Conservation (phyloP, 1,139 yeast genomes). For the Lodderomyces margitis region DNA sequence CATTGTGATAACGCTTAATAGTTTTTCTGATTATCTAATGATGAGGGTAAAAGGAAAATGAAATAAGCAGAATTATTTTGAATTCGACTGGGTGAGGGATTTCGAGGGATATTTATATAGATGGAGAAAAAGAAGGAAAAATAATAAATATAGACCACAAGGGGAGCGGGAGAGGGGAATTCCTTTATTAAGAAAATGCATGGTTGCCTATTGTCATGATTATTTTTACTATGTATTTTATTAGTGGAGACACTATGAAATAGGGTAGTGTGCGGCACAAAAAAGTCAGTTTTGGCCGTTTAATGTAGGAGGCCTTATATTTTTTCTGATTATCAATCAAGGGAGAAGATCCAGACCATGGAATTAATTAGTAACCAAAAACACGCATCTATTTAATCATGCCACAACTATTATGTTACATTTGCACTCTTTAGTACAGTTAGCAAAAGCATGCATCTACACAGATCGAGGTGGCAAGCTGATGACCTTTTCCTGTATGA, state of each 20-base stretch:
- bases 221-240: no score
- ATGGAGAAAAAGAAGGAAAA: not conserved
- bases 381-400: not conserved
- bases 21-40: not conserved
- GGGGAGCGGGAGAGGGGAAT: conserved; percentile 1
- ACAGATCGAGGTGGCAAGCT: no score
- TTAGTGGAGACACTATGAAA: no score
- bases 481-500: not conserved
- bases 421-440: no score
- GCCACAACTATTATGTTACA: not conserved
- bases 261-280: no score
- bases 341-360: not conserved
- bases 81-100: not conserved
- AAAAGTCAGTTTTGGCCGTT: no score
- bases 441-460: no score
- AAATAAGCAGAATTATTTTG: not conserved
- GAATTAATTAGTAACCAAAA: not conserved
- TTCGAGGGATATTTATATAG: not conserved
- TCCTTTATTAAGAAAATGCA: not conserved
- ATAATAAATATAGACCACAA: no score
- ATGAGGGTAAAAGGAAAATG: not conserved
- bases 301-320: no score
- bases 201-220: no score
- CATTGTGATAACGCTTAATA: conserved; percentile 14
- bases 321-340: conserved; percentile 2